A percentile compares a stretch with the other conserved stretches of the same genome.
Evolutionary conservation across 2,329 filamentous ascomycete species (phyloP).

Genomic region (Orbilia blumenaviensis): DNA sequence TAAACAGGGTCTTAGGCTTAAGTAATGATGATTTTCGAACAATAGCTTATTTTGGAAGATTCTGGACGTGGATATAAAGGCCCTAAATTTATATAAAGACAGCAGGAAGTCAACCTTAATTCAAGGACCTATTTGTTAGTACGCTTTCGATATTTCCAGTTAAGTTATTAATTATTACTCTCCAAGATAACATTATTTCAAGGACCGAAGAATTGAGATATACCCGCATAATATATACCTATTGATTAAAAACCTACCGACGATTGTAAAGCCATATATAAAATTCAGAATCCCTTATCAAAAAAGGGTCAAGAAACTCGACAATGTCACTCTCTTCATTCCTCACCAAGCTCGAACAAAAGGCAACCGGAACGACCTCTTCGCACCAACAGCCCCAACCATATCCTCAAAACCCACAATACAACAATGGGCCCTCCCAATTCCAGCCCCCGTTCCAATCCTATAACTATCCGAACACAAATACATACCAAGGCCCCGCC

Average conservation of each 20-base stretch:
- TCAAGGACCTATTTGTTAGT: too few species aligned
- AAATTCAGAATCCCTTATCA: not conserved
- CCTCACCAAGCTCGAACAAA: slow-evolving; percentile 24
- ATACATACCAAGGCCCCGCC: not conserved
- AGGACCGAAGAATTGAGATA: too few species aligned
- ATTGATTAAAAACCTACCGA: not conserved
- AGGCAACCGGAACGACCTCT: not conserved
- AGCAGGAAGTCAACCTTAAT: too few species aligned
- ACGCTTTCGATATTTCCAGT: too few species aligned
- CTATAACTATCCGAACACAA: not conserved
- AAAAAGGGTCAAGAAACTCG: not conserved
- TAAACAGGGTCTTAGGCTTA: not conserved
- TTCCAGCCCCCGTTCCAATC: slow-evolving; percentile 8
- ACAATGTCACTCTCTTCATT: slow-evolving; percentile 18
- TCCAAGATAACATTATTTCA: too few species aligned
- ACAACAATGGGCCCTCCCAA: not conserved
- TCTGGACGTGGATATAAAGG: not conserved
- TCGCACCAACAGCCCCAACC: not conserved
- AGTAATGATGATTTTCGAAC: too few species aligned
- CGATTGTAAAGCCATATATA: not conserved
- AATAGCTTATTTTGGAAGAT: too few species aligned
- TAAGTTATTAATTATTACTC: too few species aligned
- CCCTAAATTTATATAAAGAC: too few species aligned
- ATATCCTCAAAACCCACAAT: not conserved
- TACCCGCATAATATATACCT: not conserved